Evolutionary conservation across 495 filamentous ascomycete species (phyloP), one percentile per base, ranked within the genome.

Genomic region (Penicillium argentinense): DNA sequence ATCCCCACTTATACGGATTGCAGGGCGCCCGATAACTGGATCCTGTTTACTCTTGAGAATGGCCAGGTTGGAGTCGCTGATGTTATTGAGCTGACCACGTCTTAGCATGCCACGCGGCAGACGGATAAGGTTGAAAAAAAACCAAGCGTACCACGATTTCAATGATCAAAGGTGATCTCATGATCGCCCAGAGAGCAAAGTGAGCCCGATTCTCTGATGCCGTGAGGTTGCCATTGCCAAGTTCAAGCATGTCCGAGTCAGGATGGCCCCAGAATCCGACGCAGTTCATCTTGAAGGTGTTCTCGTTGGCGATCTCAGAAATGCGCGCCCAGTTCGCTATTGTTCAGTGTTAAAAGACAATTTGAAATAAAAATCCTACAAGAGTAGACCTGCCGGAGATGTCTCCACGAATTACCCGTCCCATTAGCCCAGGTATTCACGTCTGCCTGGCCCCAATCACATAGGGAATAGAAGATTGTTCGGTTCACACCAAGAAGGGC

Each of bases 181-280:
- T 75, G 2, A 66, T 64, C 0, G 78, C 79, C 81, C 80, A 84
- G 0, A 84, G 54, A 11, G 70, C 71, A 57, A 77, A 78, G 42
- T 77, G 75, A 0, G 75, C 71, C 19, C 72, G 59, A 3, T 70
- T 72, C 53, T 78, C 74, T 3, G 59, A 69, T 2, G 71, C 45
- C 3, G 73, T 82, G 33, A 87, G 63, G 4, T 70, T 66, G 5
- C 75, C 79, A 51, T 85, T 86, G 7, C 84, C 83, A 23, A 87
- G 72, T 51, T 87, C 85, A 0, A 87, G 73, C 84, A 86, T 86
- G 54, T 88, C 85, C 4, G 76, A 63, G 50, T 88, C 84, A 5
- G 79, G 77, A 42, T 74, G 69, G 23, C 74, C 78, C 63, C 71
- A 79, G 63, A 80, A 81, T 19, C 75, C 61, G 17, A 67, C 73